Evolutionary conservation across 2,329 filamentous ascomycete species (phyloP).

Genomic region (Tolypocladium tundrense): DNA sequence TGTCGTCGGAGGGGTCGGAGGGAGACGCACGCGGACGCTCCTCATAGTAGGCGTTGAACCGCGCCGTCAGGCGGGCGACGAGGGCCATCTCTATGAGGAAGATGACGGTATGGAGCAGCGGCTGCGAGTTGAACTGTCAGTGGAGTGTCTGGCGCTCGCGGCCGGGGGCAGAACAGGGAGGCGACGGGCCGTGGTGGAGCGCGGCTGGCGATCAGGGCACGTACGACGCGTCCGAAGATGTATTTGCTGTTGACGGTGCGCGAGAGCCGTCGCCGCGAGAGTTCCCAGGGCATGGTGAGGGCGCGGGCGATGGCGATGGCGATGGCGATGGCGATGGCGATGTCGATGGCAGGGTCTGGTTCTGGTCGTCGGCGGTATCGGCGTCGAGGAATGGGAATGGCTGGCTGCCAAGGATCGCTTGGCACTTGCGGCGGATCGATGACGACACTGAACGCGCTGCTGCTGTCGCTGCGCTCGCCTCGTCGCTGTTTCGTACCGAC

Average conservation of each 20-base stretch:
- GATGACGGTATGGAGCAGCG: constrained; percentile 74
- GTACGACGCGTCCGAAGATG: constrained; percentile 63
- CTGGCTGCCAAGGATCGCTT: too few species aligned
- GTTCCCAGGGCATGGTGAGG: constrained; percentile 44
- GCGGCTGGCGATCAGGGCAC: constrained; percentile 20
- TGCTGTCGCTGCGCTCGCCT: neutral
- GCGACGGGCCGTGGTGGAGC: neutral
- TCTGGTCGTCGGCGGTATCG: neutral
- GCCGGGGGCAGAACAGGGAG: neutral
- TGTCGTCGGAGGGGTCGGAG: neutral
- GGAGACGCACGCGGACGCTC: constrained; percentile 62
- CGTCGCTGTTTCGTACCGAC: neutral
- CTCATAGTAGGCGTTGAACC: constrained; percentile 92
- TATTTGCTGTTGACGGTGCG: constrained; percentile 55
- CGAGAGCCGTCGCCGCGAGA: constrained; percentile 49
- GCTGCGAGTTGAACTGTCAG: constrained; percentile 40
- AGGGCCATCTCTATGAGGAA: constrained; percentile 84
- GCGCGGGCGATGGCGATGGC: neutral
- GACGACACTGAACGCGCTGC: neutral
- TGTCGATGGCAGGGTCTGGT: neutral
- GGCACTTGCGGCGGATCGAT: neutral
- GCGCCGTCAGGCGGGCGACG: constrained; percentile 68
- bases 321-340: neutral
- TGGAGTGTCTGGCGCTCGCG: neutral
- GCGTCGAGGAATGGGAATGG: neutral